A percentile compares a stretch with the other conserved stretches of the same genome.
phyloP scores from a whole-genome alignment of 192 early-diverging fungal genomes.

The Coemansia reversa region DNA sequence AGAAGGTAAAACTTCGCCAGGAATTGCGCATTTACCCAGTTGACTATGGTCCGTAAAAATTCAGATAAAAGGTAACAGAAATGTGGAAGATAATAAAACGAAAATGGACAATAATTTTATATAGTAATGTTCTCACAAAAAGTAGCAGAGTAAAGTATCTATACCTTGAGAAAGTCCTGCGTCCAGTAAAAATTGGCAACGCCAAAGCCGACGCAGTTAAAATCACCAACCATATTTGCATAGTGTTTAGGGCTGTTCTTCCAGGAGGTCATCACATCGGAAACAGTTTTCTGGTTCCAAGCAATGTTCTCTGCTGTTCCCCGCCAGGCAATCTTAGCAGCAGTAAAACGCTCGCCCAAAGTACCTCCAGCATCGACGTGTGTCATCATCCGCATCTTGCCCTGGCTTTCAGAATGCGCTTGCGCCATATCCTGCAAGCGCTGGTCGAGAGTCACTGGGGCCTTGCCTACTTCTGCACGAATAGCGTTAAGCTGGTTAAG shows the following conservation, averaged over 20 bases:
- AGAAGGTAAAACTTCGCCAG: too few species aligned
- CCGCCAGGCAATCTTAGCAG: constrained; percentile 10
- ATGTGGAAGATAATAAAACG: too few species aligned
- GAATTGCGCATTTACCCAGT: too few species aligned
- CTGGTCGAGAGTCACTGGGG: background rate
- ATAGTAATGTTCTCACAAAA: too few species aligned
- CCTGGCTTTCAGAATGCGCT: constrained; percentile 40
- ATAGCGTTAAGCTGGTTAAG: constrained; percentile 37
- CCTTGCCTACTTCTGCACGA: constrained; percentile 27
- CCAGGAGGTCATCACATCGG: constrained; percentile 45
- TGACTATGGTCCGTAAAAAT: too few species aligned
- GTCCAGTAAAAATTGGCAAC: constrained; percentile 38
- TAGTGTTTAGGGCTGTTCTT: constrained; percentile 49
- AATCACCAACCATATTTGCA: constrained; percentile 50
- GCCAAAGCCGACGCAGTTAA: constrained; percentile 50
- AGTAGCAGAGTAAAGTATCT: too few species aligned
- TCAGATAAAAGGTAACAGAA: too few species aligned
- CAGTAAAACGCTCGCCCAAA: constrained; percentile 24
- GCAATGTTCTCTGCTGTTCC: constrained; percentile 55
- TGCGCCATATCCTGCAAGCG: constrained; percentile 34
- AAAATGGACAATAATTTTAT: too few species aligned
- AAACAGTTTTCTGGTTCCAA: constrained; percentile 31
- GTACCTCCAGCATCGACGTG: constrained; percentile 17
- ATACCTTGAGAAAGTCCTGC: constrained; percentile 29
- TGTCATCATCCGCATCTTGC: background rate